phyloP scores from a whole-genome alignment of 352 stramenopile species.

The Phytophthora megakarya region DNA sequence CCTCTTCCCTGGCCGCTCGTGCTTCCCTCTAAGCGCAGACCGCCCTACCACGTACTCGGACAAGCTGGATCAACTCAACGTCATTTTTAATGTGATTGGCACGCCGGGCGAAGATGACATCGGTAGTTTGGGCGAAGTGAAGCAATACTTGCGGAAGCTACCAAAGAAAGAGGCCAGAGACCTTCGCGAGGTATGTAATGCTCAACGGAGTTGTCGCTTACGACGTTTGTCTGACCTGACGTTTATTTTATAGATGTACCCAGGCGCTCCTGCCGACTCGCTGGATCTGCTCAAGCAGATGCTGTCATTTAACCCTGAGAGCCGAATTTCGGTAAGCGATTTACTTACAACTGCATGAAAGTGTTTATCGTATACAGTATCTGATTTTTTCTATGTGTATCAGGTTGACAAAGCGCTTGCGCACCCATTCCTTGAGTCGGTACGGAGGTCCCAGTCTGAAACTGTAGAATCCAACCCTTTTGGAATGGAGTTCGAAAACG shows the following conservation, averaged over 20 bases:
- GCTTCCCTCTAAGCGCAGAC: slow-evolving; percentile 84
- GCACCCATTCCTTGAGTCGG: slow-evolving; percentile 83
- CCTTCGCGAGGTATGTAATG: slow-evolving; percentile 59
- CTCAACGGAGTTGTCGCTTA: not conserved
- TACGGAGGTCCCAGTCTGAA: slow-evolving; percentile 77
- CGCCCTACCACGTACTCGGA: slow-evolving; percentile 85
- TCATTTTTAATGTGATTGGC: slow-evolving; percentile 96
- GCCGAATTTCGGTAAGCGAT: slow-evolving; percentile 73
- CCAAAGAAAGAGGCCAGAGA: slow-evolving; percentile 82
- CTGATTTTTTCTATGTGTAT: slow-evolving; percentile 8
- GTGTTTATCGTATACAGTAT: not conserved
- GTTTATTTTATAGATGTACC: slow-evolving; percentile 67
- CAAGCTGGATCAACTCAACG: slow-evolving; percentile 93
- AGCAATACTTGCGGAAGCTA: slow-evolving; percentile 87
- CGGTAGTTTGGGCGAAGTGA: slow-evolving; percentile 77
- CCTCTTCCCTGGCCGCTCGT: slow-evolving; percentile 85
- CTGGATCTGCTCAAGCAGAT: slow-evolving; percentile 89
- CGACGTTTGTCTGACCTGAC: slow-evolving; percentile 1
- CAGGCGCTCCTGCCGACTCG: slow-evolving; percentile 74
- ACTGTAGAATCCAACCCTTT: slow-evolving; percentile 78
- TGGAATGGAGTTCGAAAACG: slow-evolving; percentile 90
- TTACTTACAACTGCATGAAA: not conserved
- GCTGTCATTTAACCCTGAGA: slow-evolving; percentile 81
- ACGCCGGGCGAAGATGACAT: slow-evolving; percentile 93
- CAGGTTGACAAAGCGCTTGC: slow-evolving; percentile 84